Conservation (phyloP, 495 filamentous ascomycete species). For the Penicillium lividum region DNA sequence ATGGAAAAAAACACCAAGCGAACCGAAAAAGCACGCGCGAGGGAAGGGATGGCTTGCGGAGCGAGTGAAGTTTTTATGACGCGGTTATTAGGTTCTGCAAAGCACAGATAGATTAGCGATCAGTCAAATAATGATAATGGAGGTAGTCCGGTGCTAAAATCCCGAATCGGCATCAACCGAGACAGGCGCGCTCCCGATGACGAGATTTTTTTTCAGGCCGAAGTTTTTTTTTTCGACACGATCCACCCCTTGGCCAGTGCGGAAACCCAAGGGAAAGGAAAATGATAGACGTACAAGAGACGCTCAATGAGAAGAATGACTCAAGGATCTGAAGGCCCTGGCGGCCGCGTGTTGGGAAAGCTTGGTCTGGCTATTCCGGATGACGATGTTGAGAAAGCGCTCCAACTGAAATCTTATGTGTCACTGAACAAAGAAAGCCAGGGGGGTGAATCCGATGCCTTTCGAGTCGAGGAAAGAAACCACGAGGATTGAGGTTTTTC, state of each 20-base stretch:
- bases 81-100: constrained; percentile 42
- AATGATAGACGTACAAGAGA: constrained; percentile 25
- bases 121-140: constrained; percentile 11
- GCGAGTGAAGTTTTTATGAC: constrained; percentile 40
- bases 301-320: constrained; percentile 28
- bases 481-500: constrained; percentile 17
- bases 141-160: constrained; percentile 19
- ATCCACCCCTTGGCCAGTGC: neutral
- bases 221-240: neutral
- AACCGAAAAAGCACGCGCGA: constrained; percentile 28
- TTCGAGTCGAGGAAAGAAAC: constrained; percentile 9
- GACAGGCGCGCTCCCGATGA: constrained; percentile 31
- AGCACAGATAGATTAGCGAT: constrained; percentile 19
- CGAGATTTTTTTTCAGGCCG: constrained; percentile 20
- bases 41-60: constrained; percentile 36
- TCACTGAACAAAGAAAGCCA: constrained; percentile 1
- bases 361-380: constrained; percentile 34
- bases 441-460: neutral
- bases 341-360: constrained; percentile 24
- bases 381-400: constrained; percentile 13
- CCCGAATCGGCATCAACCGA: constrained; percentile 9
- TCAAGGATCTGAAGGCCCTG: constrained; percentile 25
- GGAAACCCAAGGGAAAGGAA: neutral
- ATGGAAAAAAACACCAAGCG: constrained; percentile 28
- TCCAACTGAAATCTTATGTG: constrained; percentile 10